phyloP scores from a whole-genome alignment of 1,139 yeast species.

The Zygosaccharomyces sapae region DNA sequence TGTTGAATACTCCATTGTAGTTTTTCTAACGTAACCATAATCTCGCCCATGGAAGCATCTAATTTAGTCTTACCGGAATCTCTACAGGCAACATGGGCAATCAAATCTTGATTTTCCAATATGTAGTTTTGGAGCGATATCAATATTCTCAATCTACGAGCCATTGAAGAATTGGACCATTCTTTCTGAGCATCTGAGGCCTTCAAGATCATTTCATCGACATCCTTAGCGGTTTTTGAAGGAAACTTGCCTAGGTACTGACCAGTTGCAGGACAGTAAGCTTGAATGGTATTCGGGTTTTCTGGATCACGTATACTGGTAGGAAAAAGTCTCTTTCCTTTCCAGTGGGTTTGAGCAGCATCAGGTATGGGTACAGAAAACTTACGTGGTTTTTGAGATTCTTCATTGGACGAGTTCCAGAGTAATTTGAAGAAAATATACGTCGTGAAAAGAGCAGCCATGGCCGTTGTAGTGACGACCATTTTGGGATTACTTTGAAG shows the following conservation, averaged over 20 bases:
- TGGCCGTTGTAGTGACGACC: constrained; percentile 19
- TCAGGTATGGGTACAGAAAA: constrained; percentile 65
- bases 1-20: constrained; percentile 81
- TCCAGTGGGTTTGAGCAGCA: constrained; percentile 89
- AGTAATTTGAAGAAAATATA: constrained; percentile 24
- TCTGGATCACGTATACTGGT: constrained; percentile 41
- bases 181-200: constrained; percentile 53
- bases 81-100: constrained; percentile 89
- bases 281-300: constrained; percentile 67
- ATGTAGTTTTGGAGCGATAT: constrained; percentile 68
- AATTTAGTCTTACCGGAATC: constrained; percentile 95
- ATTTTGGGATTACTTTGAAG: constrained; percentile 16
- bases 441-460: constrained; percentile 21
- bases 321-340: constrained; percentile 72
- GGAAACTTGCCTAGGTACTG: constrained; percentile 72
- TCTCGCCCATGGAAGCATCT: constrained; percentile 95
- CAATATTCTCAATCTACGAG: constrained; percentile 64
- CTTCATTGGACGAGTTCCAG: constrained; percentile 14
- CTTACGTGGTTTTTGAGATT: constrained; percentile 41
- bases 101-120: constrained; percentile 74
- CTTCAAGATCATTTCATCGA: constrained; percentile 55
- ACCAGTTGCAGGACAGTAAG: constrained; percentile 95
- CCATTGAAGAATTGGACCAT: constrained; percentile 60
- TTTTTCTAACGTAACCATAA: constrained; percentile 88
- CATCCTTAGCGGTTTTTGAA: constrained; percentile 60